Conservation (phyloP, 2,329 filamentous ascomycete species). For the Botrytis deweyae region DNA sequence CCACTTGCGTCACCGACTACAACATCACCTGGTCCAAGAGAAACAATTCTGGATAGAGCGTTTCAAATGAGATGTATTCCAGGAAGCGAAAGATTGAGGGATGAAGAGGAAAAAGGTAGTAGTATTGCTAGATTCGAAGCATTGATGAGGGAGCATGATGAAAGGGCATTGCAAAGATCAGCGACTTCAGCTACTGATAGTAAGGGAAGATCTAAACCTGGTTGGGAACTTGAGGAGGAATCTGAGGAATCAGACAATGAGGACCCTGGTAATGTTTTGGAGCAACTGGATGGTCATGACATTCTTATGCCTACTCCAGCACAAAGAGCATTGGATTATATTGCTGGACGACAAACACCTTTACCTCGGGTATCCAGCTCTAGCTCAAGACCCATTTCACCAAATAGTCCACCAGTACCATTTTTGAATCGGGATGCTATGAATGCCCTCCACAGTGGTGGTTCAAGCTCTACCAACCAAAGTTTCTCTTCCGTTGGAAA, state of each 20-base stretch:
- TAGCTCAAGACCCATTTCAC: slow-evolving; percentile 30
- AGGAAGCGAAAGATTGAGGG: slow-evolving; percentile 51
- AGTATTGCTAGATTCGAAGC: slow-evolving; percentile 66
- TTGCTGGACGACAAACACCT: slow-evolving; percentile 35
- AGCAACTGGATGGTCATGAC: slow-evolving; percentile 28
- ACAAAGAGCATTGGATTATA: slow-evolving; percentile 39
- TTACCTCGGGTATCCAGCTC: slow-evolving; percentile 2
- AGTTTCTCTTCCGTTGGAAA: slow-evolving; percentile 1
- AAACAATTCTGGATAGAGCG: slow-evolving; percentile 66
- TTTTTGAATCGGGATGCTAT: slow-evolving; percentile 37
- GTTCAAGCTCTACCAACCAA: slow-evolving; percentile 18
- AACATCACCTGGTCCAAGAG: slow-evolving; percentile 51
- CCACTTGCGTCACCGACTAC: slow-evolving; percentile 38
- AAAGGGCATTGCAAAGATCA: slow-evolving; percentile 41
- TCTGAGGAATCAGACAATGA: slow-evolving; percentile 43
- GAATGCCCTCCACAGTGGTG: slow-evolving; percentile 33
- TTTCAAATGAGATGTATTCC: slow-evolving; percentile 64
- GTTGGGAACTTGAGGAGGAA: slow-evolving; percentile 37
- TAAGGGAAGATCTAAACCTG: slow-evolving; percentile 31
- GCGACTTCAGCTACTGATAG: slow-evolving; percentile 12
- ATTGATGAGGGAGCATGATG: slow-evolving; percentile 61
- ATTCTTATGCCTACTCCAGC: slow-evolving; percentile 37
- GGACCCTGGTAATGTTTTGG: slow-evolving; percentile 41
- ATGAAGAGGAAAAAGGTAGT: slow-evolving; percentile 62
- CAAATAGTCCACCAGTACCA: slow-evolving; percentile 32